A percentile compares a stretch with the other conserved stretches of the same genome.
Conservation (phyloP, 192 early-diverging fungal species). For the Dissophora globulifera region DNA sequence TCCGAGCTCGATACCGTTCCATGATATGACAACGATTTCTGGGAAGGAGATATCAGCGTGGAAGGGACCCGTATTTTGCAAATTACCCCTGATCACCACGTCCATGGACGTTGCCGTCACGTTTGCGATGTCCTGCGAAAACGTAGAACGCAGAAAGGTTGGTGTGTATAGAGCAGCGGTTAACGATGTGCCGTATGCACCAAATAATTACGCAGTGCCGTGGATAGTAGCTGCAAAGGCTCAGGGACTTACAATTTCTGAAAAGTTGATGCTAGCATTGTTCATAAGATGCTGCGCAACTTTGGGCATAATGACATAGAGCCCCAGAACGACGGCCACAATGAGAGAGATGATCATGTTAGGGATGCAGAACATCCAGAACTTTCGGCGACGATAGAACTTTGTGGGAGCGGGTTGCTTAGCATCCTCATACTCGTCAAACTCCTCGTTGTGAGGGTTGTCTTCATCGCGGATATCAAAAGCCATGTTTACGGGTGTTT, state of each 20-base stretch:
- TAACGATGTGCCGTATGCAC: too few species aligned
- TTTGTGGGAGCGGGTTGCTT: slow-evolving; percentile 32
- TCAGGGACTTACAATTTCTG: slow-evolving; percentile 24
- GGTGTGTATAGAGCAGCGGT: too few species aligned
- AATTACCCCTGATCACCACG: slow-evolving; percentile 10
- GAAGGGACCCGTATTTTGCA: slow-evolving; percentile 59
- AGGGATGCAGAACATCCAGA: slow-evolving; percentile 57
- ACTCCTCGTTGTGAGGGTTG: slow-evolving; percentile 22
- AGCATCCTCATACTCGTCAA: slow-evolving; percentile 30
- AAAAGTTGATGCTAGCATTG: slow-evolving; percentile 22
- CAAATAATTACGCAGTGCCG: too few species aligned
- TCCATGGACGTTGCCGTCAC: slow-evolving; percentile 9
- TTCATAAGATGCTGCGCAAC: slow-evolving; percentile 53
- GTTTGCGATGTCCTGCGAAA: slow-evolving; percentile 13
- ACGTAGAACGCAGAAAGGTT: too few species aligned
- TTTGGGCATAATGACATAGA: slow-evolving; percentile 62
- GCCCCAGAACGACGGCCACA: slow-evolving; percentile 48
- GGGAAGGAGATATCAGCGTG: slow-evolving; percentile 51
- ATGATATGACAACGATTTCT: slow-evolving; percentile 37
- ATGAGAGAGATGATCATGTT: slow-evolving; percentile 44
- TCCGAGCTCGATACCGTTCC: slow-evolving; percentile 34
- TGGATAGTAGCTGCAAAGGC: too few species aligned
- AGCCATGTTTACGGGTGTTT: slow-evolving; percentile 6
- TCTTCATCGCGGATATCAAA: slow-evolving; percentile 35
- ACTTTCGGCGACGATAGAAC: slow-evolving; percentile 58